Evolutionary conservation across 345 rosid species (phyloP), one percentile per base, ranked within the genome.

Genomic region (Limnanthes douglasii): DNA sequence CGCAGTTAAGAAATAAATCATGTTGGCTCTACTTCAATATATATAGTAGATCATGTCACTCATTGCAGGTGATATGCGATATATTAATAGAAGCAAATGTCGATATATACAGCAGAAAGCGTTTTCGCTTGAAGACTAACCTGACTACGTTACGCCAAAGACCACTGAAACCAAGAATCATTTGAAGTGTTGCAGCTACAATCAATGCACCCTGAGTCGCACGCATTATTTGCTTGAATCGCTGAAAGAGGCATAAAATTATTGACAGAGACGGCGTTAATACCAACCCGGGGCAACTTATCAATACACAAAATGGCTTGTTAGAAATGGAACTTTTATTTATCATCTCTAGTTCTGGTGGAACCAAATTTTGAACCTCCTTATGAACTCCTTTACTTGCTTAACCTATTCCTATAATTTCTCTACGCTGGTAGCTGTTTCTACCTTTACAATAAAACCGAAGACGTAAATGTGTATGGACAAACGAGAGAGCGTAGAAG

Each of bases 91-190:
- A 26, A 26, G 11, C n/a, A n/a, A n/a, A n/a, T n/a, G n/a, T n/a
- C n/a, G 2, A 2, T 26, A 6, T 12, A 6, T 26, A 26, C 11
- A 8, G 30, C 30, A 26, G 12, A n/a, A 14, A 23, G 24, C 34
- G 17, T n/a, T 8, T 11, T n/a, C 20, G 29, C 31, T 35, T 39
- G 30, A 32, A 41, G 48, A 49, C 70, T 25, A 33, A 90, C 99
- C 88, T 75, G 15, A 82, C 26, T 37, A 92, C 96, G 50, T 75
- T 78, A 39, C 93, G 94, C 99, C 96, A 92, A 39, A 92, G 93
- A 36, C 99, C 99, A 54, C 93, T 92, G 60, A 92, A 92, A 34
- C 99, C 99, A 17, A 92, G 78, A 35, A 85, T 84, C 43, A 92
- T 92, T 58, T 92, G 99, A 65, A 84, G 94, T 36, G 77, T 65